A percentile compares a stretch with the other conserved stretches of the same genome.
These are phyloP conservation scores for Priceomyces fermenticarens DNA, from an alignment of 805 yeast species.

Conservation along the genomic window DNA sequence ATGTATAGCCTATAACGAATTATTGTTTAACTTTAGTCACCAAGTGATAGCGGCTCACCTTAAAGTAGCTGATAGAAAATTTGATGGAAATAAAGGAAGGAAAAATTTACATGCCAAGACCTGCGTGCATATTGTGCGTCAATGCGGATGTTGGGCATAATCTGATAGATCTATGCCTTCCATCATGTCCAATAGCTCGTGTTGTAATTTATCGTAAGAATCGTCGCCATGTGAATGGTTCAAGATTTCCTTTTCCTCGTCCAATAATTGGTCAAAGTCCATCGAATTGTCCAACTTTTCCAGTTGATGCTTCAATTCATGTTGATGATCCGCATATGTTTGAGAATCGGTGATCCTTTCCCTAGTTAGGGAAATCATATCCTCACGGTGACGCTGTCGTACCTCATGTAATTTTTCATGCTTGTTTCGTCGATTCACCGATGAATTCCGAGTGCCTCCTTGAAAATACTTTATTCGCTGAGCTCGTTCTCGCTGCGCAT, in stretches of 20 bases:
- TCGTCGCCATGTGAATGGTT: background rate
- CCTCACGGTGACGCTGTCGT: conserved; percentile 23
- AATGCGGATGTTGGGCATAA: background rate
- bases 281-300: conserved; percentile 9
- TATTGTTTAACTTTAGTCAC: too few relatives aligned
- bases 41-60: too few relatives aligned
- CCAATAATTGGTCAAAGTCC: conserved; percentile 4
- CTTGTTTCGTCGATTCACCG: conserved; percentile 17
- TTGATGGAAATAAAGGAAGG: too few relatives aligned
- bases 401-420: conserved; percentile 20
- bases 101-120: too few relatives aligned
- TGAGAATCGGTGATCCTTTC: conserved; percentile 17
- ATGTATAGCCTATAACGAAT: too few relatives aligned
- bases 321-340: conserved; percentile 11
- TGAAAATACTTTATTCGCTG: background rate
- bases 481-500: too few relatives aligned
- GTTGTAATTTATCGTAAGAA: background rate
- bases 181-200: conserved; percentile 7
- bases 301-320: conserved; percentile 15
- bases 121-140: background rate
- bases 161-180: conserved; percentile 8
- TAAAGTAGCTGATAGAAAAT: too few relatives aligned
- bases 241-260: conserved; percentile 4
- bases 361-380: conserved; percentile 14
- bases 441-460: conserved; percentile 1